Conservation (phyloP, 2,329 filamentous ascomycete species). For the Magnaporthiopsis rhizophila region DNA sequence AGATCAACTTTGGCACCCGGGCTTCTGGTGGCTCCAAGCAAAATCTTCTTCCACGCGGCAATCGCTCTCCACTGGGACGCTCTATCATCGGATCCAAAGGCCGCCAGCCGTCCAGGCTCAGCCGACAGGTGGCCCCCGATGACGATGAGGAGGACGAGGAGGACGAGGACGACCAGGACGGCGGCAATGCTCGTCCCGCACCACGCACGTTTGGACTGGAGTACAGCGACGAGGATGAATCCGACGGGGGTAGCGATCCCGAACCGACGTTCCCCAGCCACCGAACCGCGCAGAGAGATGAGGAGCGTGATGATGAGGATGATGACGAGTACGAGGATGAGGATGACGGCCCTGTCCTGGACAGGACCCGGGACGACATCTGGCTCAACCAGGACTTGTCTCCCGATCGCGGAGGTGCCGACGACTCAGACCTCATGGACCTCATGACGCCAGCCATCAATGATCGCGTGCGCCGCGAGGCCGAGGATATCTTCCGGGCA, state of each 20-base stretch:
- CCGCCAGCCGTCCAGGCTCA: slow-evolving; percentile 42
- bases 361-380: slow-evolving; percentile 36
- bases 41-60: slow-evolving; percentile 31
- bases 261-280: background rate
- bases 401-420: slow-evolving; percentile 30
- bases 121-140: slow-evolving; percentile 30
- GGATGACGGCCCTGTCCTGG: slow-evolving; percentile 20
- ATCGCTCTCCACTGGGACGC: slow-evolving; percentile 38
- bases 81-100: slow-evolving; percentile 28
- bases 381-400: slow-evolving; percentile 40
- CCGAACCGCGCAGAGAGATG: slow-evolving; percentile 22
- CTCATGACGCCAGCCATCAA: slow-evolving; percentile 47
- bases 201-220: slow-evolving; percentile 23
- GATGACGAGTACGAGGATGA: slow-evolving; percentile 31
- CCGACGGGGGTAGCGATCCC: background rate
- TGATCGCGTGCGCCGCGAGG: slow-evolving; percentile 44
- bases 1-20: slow-evolving; percentile 24
- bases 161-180: slow-evolving; percentile 28
- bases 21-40: slow-evolving; percentile 22
- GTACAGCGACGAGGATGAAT: slow-evolving; percentile 30
- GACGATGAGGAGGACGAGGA: slow-evolving; percentile 30
- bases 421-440: slow-evolving; percentile 46
- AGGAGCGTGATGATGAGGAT: slow-evolving; percentile 28
- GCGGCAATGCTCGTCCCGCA: slow-evolving; percentile 16
- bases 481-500: slow-evolving; percentile 46